Base-by-base conservation (phyloP, 2,329 filamentous ascomycete genomes). In the Akanthomyces muscarius region DNA sequence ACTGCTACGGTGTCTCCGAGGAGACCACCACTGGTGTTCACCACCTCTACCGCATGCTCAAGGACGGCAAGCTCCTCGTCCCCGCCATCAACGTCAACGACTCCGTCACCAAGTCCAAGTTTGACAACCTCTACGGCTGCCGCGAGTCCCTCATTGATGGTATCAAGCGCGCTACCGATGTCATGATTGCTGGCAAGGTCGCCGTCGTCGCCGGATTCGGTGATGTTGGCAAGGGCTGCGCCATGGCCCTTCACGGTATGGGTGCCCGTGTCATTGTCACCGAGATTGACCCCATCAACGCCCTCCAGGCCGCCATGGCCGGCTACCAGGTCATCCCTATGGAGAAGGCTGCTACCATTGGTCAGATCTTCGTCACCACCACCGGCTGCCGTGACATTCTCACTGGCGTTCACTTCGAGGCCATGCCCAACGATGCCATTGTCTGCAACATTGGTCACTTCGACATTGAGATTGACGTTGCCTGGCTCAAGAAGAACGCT, bases 391-490 rank as follows among this genome's bases (percentile, higher is more conserved):
- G 94, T 85, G 95, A 99, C 80, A 98, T 99, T 76, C 87, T 99
- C 69, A 88, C 89, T 72, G 92, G 89, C 77, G 81, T 84, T 75
- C 94, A 99, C 88, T 98, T 99, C 78, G 89, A 96, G 84, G 86
- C 80, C 72, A 99, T 99, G 94, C 86, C 85, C 76, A 97, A 98
- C 83, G 94, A 99, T 74, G 93, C 94, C 78, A 98, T 99, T 74
- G 94, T 98, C 72, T 98, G 94, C 92, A 99, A 99, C 87, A 99
- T 99, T 82, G 94, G 94, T 78, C 94, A 99, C 86, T 99, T 99
- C 82, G 94, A 99, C 80, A 96, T 97, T 74, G 95, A 99, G 85
- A 99, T 99, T 74, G 95, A 99, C 79, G 95, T 99, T 81, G 95
- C 95, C 70, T 99, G 95, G 95, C 86, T 99, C 81, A 98, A 98